Evolutionary conservation across 352 stramenopile genomes (phyloP).

Genomic region (Pythium phragmitis): DNA sequence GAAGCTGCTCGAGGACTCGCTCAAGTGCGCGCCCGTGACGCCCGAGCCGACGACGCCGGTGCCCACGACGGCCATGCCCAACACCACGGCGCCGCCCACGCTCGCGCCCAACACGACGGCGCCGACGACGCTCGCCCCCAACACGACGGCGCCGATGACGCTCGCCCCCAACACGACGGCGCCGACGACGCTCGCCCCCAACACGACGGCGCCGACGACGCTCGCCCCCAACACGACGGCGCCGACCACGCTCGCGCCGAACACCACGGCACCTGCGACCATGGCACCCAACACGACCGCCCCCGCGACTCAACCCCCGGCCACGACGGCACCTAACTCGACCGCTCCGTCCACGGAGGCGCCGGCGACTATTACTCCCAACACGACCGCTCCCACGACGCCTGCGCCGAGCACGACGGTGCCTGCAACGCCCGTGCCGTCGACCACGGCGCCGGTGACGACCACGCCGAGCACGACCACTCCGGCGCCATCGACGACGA

Average conservation of each 20-base stretch:
- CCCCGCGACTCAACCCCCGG: neutral
- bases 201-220: neutral
- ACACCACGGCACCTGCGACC: neutral
- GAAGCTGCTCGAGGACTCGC: constrained; percentile 18
- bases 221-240: neutral
- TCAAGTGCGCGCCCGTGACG: neutral
- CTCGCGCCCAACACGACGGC: neutral
- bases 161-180: neutral
- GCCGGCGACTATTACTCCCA: neutral
- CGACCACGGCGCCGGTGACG: neutral
- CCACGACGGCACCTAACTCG: neutral
- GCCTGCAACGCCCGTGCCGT: neutral
- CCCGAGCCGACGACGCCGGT: neutral
- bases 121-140: neutral
- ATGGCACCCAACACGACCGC: neutral
- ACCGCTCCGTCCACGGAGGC: neutral
- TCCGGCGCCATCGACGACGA: neutral
- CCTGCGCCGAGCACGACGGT: neutral
- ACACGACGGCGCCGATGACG: neutral
- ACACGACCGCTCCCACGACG: neutral
- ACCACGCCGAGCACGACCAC: neutral
- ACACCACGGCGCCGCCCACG: no score
- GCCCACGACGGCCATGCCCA: neutral
- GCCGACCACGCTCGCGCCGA: neutral
- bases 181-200: neutral